Evolutionary conservation across 2,329 filamentous ascomycete genomes (phyloP).

Genomic region (Aspergillus novofumigatus): DNA sequence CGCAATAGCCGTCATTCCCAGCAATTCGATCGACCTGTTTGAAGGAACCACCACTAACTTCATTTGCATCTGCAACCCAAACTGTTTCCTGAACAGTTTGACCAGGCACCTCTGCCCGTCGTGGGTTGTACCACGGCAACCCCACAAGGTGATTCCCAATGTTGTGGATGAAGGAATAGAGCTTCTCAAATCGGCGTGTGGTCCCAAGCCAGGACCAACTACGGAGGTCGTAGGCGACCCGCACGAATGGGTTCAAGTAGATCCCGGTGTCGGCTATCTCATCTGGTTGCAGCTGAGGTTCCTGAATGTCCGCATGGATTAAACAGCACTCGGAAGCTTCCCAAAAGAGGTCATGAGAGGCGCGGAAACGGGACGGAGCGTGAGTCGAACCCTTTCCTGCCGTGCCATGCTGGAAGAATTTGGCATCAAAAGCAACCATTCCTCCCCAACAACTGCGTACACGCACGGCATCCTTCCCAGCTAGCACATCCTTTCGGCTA

Average conservation of each 20-base stretch:
- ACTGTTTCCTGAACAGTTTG: conserved; percentile 40
- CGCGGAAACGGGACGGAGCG: conserved; percentile 50
- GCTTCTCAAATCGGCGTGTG: conserved; percentile 61
- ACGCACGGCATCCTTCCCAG: conserved; percentile 56
- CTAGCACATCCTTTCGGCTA: conserved; percentile 61
- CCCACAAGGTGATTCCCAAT: conserved; percentile 54
- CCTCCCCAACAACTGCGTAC: conserved; percentile 75
- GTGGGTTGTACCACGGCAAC: conserved; percentile 57
- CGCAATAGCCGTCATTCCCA: conserved; percentile 44
- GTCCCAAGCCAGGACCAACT: conserved; percentile 58
- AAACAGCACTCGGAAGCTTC: conserved; percentile 65
- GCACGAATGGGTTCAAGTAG: conserved; percentile 71
- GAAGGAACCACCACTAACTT: conserved; percentile 35
- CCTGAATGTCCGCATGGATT: conserved; percentile 47
- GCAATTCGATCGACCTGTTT: conserved; percentile 36
- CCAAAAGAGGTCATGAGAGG: conserved; percentile 49
- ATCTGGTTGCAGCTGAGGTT: conserved; percentile 25
- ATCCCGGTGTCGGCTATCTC: conserved; percentile 52
- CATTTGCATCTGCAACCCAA: conserved; percentile 34
- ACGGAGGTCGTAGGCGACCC: conserved; percentile 62
- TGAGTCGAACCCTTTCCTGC: neutral
- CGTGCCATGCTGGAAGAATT: conserved; percentile 39
- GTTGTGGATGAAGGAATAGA: conserved; percentile 58
- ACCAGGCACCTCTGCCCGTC: conserved; percentile 51
- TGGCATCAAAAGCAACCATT: conserved; percentile 56